phyloP scores from a whole-genome alignment of 2,329 filamentous ascomycete genomes.

The Rutstroemia sp. region DNA sequence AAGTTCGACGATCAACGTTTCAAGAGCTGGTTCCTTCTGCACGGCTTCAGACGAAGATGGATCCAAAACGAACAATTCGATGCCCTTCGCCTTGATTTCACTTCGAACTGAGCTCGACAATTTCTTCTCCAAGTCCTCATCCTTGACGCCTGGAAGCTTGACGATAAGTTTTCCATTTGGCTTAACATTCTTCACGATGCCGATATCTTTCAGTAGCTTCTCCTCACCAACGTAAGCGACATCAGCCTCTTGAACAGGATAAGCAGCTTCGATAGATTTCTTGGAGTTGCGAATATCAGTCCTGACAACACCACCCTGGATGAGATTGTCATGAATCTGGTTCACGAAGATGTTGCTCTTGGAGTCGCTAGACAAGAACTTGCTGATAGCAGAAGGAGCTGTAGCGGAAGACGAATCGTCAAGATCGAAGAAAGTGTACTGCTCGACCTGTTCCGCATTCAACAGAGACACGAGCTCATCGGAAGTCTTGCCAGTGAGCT shows the following conservation, averaged over 20 bases:
- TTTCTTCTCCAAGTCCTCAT: slow-evolving; percentile 85
- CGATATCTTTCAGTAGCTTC: slow-evolving; percentile 71
- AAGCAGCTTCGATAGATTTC: slow-evolving; percentile 78
- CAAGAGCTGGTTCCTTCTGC: slow-evolving; percentile 53
- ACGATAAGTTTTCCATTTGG: slow-evolving; percentile 65
- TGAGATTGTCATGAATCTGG: slow-evolving; percentile 58
- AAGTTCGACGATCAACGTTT: slow-evolving; percentile 66
- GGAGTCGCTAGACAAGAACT: slow-evolving; percentile 63
- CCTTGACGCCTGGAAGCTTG: slow-evolving; percentile 71
- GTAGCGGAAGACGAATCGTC: slow-evolving; percentile 63
- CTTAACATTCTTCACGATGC: slow-evolving; percentile 65
- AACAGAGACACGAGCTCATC: slow-evolving; percentile 31
- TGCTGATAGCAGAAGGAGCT: slow-evolving; percentile 55
- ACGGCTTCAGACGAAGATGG: slow-evolving; percentile 59
- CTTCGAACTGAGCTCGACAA: slow-evolving; percentile 65
- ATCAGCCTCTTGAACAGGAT: slow-evolving; percentile 72
- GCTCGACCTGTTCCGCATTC: slow-evolving; percentile 57
- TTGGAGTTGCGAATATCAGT: slow-evolving; percentile 79
- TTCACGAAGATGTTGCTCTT: slow-evolving; percentile 54
- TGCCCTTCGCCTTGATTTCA: slow-evolving; percentile 59
- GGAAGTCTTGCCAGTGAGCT: slow-evolving; percentile 39
- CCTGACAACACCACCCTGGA: slow-evolving; percentile 70
- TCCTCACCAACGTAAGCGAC: slow-evolving; percentile 72
- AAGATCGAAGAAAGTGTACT: slow-evolving; percentile 92
- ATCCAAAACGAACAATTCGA: slow-evolving; percentile 72